Evolutionary conservation across 768 basidiomycete species (phyloP).

Genomic region (Pisolithus tinctorius): DNA sequence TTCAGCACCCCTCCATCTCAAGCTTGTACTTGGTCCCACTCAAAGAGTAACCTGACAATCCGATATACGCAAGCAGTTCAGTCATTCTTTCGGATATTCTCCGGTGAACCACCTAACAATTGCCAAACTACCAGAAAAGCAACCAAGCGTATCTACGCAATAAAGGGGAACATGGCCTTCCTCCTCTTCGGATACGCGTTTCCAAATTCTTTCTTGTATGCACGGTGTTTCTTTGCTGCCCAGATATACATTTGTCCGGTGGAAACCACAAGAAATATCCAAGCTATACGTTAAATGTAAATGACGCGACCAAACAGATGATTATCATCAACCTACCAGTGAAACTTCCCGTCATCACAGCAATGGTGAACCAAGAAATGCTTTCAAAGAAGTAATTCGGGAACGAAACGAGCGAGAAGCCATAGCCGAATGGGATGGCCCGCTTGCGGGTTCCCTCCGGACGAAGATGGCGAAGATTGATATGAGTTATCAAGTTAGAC

Average conservation of each 20-base stretch:
- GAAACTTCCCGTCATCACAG: slow-evolving; percentile 70
- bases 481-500: slow-evolving; percentile 79
- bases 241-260: slow-evolving; percentile 71
- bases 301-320: background rate
- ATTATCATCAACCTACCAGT: slow-evolving; percentile 45
- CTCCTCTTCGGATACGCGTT: slow-evolving; percentile 69
- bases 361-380: slow-evolving; percentile 66
- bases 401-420: slow-evolving; percentile 79
- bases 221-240: slow-evolving; percentile 86
- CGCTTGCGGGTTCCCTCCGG: slow-evolving; percentile 73
- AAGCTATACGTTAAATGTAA: slow-evolving; percentile 34
- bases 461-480: slow-evolving; percentile 77
- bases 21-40: no score
- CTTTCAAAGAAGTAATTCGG: slow-evolving; percentile 96
- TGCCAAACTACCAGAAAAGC: background rate
- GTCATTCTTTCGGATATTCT: no score
- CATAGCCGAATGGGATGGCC: slow-evolving; percentile 88
- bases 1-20: no score
- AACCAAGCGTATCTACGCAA: slow-evolving; percentile 10
- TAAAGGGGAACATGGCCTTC: slow-evolving; percentile 75
- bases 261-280: slow-evolving; percentile 57
- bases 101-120: background rate
- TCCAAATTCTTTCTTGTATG: slow-evolving; percentile 92
- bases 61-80: no score
- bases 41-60: no score